Evolutionary conservation across 257 asterid species (phyloP).

Genomic region (Solanum bulbocastanum): DNA sequence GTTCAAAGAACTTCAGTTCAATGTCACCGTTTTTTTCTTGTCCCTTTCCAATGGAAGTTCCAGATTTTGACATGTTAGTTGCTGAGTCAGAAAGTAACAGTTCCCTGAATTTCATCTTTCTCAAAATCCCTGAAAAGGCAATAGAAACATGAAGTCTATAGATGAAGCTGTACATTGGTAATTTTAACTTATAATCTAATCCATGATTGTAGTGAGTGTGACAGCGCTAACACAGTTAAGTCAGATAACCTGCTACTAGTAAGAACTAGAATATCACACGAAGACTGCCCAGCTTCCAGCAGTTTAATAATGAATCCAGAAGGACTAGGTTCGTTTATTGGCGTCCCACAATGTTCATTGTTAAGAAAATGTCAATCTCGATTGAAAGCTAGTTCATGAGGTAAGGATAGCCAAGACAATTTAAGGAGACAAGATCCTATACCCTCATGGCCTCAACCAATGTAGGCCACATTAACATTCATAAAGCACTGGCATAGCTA

Average conservation of each 20-base stretch:
- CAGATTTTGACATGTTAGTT: neutral
- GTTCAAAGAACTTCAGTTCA: neutral
- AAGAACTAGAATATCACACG: neutral
- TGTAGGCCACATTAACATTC: neutral
- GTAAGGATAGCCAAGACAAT: neutral
- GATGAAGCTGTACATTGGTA: conserved; percentile 4
- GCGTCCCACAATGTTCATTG: neutral
- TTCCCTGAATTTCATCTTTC: neutral
- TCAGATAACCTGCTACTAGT: neutral
- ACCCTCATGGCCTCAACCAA: neutral
- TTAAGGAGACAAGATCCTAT: neutral
- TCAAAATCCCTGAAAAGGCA: neutral
- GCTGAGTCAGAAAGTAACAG: neutral
- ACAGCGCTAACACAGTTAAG: too few species aligned
- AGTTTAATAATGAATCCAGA: neutral
- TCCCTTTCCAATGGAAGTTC: neutral
- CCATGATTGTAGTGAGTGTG: neutral
- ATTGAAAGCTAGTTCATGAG: neutral
- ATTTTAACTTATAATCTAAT: neutral
- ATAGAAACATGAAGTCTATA: neutral
- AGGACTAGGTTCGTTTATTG: neutral
- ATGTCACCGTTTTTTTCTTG: neutral
- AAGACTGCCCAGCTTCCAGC: neutral
- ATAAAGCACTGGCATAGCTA: neutral
- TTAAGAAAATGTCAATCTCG: neutral